phyloP scores from a whole-genome alignment of 768 basidiomycete genomes.

The Hypsizygus marmoreus region DNA sequence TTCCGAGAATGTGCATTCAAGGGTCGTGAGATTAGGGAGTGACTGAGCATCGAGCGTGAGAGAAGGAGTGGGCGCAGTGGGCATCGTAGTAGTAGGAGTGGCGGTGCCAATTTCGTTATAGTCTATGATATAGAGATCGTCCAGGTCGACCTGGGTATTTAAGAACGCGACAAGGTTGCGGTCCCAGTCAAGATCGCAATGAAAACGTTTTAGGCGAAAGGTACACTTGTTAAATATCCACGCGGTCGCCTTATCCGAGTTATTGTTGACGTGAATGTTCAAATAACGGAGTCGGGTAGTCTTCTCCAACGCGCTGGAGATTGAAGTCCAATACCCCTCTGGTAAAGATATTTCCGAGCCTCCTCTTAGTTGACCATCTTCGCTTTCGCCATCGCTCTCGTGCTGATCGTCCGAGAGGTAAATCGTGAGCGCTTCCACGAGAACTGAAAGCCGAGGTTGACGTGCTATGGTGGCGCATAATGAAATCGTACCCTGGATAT shows the following conservation, averaged over 20 bases:
- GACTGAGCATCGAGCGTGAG: conserved; percentile 29
- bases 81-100: conserved; percentile 18
- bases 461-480: conserved; percentile 50
- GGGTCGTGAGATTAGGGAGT: conserved; percentile 50
- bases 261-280: conserved; percentile 47
- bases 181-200: conserved; percentile 72
- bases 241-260: conserved; percentile 32
- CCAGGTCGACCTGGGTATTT: conserved; percentile 44
- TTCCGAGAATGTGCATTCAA: conserved; percentile 72
- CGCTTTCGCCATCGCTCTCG: conserved; percentile 29
- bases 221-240: conserved; percentile 44
- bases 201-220: conserved; percentile 61
- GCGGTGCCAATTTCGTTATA: conserved; percentile 32
- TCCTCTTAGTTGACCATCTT: conserved; percentile 25
- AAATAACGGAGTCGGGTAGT: conserved; percentile 51
- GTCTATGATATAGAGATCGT: conserved; percentile 53
- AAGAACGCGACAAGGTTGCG: conserved; percentile 53
- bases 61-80: conserved; percentile 22
- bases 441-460: conserved; percentile 47
- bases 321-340: conserved; percentile 48
- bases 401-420: conserved; percentile 34
- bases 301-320: conserved; percentile 52
- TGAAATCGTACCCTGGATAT: conserved; percentile 36
- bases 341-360: conserved; percentile 25
- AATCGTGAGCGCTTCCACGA: conserved; percentile 59